These are phyloP conservation scores for Brassica juncea DNA, from an alignment of 345 rosid species.

Conservation along the genomic window DNA sequence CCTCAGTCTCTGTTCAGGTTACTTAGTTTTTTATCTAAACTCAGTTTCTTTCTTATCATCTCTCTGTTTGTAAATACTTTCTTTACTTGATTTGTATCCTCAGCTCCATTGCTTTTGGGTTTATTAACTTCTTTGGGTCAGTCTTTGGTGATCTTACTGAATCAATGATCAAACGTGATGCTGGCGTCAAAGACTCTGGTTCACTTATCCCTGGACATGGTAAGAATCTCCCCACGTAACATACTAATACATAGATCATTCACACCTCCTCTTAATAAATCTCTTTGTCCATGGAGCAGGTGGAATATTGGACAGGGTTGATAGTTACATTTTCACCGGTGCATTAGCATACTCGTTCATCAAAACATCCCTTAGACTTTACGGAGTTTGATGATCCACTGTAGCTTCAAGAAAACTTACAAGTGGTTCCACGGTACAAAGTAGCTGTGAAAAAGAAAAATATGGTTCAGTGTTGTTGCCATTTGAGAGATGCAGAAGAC, in stretches of 20 bases:
- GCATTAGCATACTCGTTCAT: slow-evolving; percentile 61
- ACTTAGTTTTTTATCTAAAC: slow-evolving; percentile 29
- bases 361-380: slow-evolving; percentile 50
- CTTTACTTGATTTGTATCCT: neutral
- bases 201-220: slow-evolving; percentile 96
- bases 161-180: slow-evolving; percentile 97
- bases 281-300: slow-evolving; percentile 46
- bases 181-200: slow-evolving; percentile 96
- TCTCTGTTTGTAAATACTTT: slow-evolving; percentile 15
- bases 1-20: slow-evolving; percentile 79
- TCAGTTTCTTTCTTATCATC: neutral
- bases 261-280: slow-evolving; percentile 6
- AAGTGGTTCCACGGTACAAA: neutral
- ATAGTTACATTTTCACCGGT: slow-evolving; percentile 93
- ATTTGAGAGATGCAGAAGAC: neutral
- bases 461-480: slow-evolving; percentile 2
- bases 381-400: slow-evolving; percentile 60
- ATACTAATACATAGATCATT: neutral
- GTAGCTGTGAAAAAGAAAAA: neutral
- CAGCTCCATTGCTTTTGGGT: slow-evolving; percentile 84
- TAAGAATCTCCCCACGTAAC: slow-evolving; percentile 29
- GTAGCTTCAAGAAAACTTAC: slow-evolving; percentile 9
- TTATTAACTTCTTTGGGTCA: slow-evolving; percentile 86
- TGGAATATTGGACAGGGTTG: slow-evolving; percentile 85
- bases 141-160: slow-evolving; percentile 93